Conservation (phyloP, 192 early-diverging fungal genomes). For the Backusella liffmaniae region DNA sequence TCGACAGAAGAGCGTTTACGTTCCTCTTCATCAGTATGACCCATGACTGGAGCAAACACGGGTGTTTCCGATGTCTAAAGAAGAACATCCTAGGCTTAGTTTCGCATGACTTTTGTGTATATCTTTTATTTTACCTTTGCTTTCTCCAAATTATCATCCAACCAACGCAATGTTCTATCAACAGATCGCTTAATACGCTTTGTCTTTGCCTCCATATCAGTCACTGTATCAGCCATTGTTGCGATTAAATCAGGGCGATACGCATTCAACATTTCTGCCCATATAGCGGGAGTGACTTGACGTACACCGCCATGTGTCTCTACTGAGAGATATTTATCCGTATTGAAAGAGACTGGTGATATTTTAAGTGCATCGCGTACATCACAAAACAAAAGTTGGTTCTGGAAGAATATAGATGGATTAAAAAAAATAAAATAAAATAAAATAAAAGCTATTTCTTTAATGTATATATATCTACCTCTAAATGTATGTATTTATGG, state of each 20-base stretch:
- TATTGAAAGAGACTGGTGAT: conserved; percentile 37
- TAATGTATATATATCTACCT: conserved; percentile 1
- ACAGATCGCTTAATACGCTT: conserved; percentile 48
- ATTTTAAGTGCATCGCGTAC: conserved; percentile 45
- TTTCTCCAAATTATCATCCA: conserved; percentile 39
- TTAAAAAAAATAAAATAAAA: not conserved
- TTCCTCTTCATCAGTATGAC: conserved; percentile 45
- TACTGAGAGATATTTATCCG: conserved; percentile 52
- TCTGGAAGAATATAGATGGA: conserved; percentile 3
- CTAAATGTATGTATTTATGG: conserved; percentile 48
- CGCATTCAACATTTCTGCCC: conserved; percentile 35
- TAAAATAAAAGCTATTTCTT: not conserved
- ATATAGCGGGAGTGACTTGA: conserved; percentile 47
- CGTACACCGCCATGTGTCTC: conserved; percentile 50
- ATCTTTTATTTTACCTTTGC: conserved; percentile 32
- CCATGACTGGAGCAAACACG: conserved; percentile 51
- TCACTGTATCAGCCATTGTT: conserved; percentile 41
- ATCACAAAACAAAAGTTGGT: conserved; percentile 46
- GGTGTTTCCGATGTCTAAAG: conserved; percentile 24
- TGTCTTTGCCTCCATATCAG: conserved; percentile 34
- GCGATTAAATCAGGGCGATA: conserved; percentile 51
- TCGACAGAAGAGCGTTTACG: conserved; percentile 44
- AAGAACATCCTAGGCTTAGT: too few relatives aligned
- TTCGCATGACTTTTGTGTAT: not conserved
- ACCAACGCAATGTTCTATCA: conserved; percentile 48